Conservation (phyloP, 2,329 filamentous ascomycete species). For the Paraphaeosphaeria minitans region DNA sequence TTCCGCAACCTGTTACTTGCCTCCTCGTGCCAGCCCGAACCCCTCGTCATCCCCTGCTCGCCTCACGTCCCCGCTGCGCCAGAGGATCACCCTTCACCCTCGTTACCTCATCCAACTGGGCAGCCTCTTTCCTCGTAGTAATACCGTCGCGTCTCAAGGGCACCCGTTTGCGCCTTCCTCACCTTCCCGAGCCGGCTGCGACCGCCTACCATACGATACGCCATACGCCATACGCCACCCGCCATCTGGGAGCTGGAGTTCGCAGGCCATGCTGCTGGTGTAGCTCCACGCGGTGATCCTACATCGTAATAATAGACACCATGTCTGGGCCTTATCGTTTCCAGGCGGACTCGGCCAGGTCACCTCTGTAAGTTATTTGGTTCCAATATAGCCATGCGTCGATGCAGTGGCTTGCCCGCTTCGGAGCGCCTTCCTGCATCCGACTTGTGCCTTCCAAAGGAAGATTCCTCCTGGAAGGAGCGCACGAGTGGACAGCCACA, state of each 20-base stretch:
- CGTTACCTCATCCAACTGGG: conserved; percentile 2
- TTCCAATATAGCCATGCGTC: not conserved
- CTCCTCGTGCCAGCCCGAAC: not conserved
- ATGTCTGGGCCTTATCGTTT: conserved; percentile 52
- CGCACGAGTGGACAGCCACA: not conserved
- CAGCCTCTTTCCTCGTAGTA: not conserved
- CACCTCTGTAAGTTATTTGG: conserved; percentile 43
- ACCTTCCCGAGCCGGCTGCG: not conserved
- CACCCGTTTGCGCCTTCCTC: not conserved
- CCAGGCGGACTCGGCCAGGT: conserved; percentile 41
- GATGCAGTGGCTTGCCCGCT: not conserved
- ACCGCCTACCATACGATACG: not conserved
- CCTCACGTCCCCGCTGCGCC: conserved; percentile 3
- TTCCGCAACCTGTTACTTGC: not conserved
- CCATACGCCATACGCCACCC: not conserved
- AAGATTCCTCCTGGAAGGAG: not conserved
- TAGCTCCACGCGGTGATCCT: conserved; percentile 11
- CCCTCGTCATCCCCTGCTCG: conserved; percentile 3
- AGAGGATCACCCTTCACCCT: conserved; percentile 2
- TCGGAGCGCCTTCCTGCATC: not conserved
- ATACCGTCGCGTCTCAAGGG: not conserved
- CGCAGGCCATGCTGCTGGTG: conserved; percentile 13
- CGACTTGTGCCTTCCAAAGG: not conserved
- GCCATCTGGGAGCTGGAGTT: not conserved
- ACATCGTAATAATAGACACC: conserved; percentile 11